Evolutionary conservation across 2,329 filamentous ascomycete species (phyloP).

Genomic region (Myriosclerotinia curreyana): DNA sequence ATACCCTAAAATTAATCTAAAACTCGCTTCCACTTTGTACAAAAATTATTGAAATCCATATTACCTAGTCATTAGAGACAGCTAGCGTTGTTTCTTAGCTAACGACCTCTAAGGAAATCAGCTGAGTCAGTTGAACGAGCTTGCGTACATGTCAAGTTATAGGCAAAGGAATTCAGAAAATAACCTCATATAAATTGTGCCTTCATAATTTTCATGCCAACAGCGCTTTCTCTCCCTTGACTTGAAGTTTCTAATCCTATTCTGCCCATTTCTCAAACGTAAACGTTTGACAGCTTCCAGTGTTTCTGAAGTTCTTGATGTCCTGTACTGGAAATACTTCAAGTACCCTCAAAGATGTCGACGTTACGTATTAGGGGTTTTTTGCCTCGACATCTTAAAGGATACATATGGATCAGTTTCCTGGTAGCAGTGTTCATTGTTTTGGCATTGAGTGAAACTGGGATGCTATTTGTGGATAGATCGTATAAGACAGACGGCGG

Average conservation of each 20-base stretch:
- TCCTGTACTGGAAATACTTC: neutral
- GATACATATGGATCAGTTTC: conserved; percentile 27
- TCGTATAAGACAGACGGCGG: neutral
- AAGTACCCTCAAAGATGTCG: conserved; percentile 7
- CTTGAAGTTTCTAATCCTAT: neutral
- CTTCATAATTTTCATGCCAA: neutral
- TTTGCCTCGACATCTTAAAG: conserved; percentile 25
- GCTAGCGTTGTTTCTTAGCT: too few relatives aligned
- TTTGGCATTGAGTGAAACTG: conserved; percentile 27
- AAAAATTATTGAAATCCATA: too few relatives aligned
- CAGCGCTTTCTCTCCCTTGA: neutral
- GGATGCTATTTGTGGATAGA: conserved; percentile 8
- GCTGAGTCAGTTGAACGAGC: too few relatives aligned
- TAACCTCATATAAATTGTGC: neutral
- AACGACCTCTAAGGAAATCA: too few relatives aligned
- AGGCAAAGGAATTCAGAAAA: neutral
- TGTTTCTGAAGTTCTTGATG: neutral
- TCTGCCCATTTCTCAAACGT: neutral
- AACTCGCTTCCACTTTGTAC: too few relatives aligned
- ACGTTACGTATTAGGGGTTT: conserved; percentile 8
- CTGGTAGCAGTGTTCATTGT: conserved; percentile 24
- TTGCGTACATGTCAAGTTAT: neutral
- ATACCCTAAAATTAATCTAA: too few relatives aligned
- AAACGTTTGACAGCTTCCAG: neutral
- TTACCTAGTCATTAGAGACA: too few relatives aligned